These are phyloP conservation scores for Fonsecaea erecta DNA, from an alignment of 2,329 filamentous ascomycete species.

Conservation along the genomic window DNA sequence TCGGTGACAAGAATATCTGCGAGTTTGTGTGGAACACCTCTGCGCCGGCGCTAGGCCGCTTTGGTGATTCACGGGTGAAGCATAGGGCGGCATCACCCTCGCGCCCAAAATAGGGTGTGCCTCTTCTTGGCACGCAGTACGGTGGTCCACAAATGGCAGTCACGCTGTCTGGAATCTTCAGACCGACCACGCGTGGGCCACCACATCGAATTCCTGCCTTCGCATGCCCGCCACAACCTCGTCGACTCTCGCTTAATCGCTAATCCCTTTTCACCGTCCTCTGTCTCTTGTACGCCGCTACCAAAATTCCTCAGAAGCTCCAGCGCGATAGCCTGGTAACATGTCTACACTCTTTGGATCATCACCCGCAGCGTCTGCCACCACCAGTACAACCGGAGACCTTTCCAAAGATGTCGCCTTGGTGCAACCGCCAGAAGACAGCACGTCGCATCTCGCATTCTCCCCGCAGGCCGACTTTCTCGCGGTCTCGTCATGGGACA, in stretches of 20 bases:
- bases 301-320: neutral
- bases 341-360: slow-evolving; percentile 70
- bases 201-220: neutral
- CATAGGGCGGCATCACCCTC: neutral
- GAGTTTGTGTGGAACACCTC: no score
- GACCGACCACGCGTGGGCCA: neutral
- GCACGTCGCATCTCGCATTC: slow-evolving; percentile 85
- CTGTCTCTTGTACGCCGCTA: neutral
- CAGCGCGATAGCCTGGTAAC: slow-evolving; percentile 3
- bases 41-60: no score
- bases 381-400: slow-evolving; percentile 80
- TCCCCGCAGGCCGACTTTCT: slow-evolving; percentile 78
- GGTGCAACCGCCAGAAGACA: slow-evolving; percentile 79
- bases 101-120: neutral
- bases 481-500: slow-evolving; percentile 93
- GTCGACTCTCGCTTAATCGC: neutral
- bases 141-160: neutral
- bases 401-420: slow-evolving; percentile 86
- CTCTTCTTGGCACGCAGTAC: neutral
- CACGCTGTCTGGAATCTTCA: neutral
- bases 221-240: neutral
- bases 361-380: slow-evolving; percentile 54
- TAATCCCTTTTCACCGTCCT: neutral
- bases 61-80: neutral
- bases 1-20: no score